A percentile compares a stretch with the other conserved stretches of the same genome.
Evolutionary conservation across 345 rosid species (phyloP).

Genomic region (Eucalyptus coolabah): DNA sequence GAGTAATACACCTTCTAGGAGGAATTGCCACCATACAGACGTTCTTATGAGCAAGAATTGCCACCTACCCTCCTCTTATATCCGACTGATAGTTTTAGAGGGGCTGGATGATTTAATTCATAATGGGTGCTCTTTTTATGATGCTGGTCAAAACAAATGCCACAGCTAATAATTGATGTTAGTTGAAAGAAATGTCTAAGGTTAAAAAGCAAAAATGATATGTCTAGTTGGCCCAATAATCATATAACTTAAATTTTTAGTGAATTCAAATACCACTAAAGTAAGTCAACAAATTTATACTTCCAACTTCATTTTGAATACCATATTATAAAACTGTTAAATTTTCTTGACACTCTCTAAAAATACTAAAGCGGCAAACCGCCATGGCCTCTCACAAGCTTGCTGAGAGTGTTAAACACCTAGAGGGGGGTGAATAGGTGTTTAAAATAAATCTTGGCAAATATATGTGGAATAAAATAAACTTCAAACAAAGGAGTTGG

Average conservation of each 20-base stretch:
- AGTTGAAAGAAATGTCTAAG: background rate
- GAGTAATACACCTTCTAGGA: background rate
- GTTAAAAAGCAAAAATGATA: too few relatives aligned
- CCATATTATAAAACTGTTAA: background rate
- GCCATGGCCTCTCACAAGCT: background rate
- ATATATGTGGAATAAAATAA: too few relatives aligned
- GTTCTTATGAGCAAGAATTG: background rate
- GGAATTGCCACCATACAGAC: background rate
- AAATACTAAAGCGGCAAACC: background rate
- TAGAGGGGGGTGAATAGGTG: too few relatives aligned
- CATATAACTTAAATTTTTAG: too few relatives aligned
- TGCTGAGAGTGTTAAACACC: too few relatives aligned
- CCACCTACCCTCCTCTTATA: background rate
- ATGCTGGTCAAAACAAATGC: background rate
- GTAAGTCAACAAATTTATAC: background rate
- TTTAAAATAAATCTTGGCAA: too few relatives aligned
- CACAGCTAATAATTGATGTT: background rate
- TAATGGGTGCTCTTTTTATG: background rate
- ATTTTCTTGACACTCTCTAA: background rate
- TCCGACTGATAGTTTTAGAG: background rate
- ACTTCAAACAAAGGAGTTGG: too few relatives aligned
- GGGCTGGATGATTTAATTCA: background rate
- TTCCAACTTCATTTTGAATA: background rate
- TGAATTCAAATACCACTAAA: background rate
- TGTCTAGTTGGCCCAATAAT: background rate